Evolutionary conservation across 2,329 filamentous ascomycete genomes (phyloP), one percentile per base, ranked within the genome.

Genomic region (Alternaria solani): DNA sequence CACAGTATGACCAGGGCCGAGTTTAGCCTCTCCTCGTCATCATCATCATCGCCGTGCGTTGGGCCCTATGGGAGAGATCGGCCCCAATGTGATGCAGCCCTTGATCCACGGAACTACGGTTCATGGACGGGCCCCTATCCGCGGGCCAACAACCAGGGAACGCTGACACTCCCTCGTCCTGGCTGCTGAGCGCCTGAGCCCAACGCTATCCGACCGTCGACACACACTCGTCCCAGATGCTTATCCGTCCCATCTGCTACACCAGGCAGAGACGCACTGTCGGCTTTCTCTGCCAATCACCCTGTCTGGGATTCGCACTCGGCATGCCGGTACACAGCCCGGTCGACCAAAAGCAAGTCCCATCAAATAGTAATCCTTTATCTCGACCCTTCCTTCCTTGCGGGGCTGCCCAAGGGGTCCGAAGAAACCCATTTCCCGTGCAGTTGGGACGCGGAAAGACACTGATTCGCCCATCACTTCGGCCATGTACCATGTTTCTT

Each of bases 71-170:
- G 43, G 57, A 48, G 32, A 44, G 54, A 64, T 55, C 57, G 53
- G 49, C 59, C 49, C 54, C 61, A 51, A 58, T 49, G 47, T 57
- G 51, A 51, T 57, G 51, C 53, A 58, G 53, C 46, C 42, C 53
- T 55, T 54, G 55, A 55, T 68, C 57, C 59, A 61, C 57, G 59
- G 64, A 63, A 66, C 61, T 53, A 59, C 58, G 41, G 66, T 65
- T 64, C 64, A 44, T 54, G 52, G 28, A 55, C 52, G 46, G 51
- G 32, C 41, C 49, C 49, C 49, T 51, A 51, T 41, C 39, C 44
- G 51, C 43, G 34, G 46, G 46, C 46, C 46, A 49, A 36, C 32
- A 36, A 49, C 30, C 46, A 25, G 25, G 32, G 32, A 34, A 38
- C 18, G 53, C 43, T 55, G 53, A 34, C 53, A 48, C 26, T 20